Conservation (phyloP, 192 early-diverging fungal species). For the Glomus cerebriforme region DNA sequence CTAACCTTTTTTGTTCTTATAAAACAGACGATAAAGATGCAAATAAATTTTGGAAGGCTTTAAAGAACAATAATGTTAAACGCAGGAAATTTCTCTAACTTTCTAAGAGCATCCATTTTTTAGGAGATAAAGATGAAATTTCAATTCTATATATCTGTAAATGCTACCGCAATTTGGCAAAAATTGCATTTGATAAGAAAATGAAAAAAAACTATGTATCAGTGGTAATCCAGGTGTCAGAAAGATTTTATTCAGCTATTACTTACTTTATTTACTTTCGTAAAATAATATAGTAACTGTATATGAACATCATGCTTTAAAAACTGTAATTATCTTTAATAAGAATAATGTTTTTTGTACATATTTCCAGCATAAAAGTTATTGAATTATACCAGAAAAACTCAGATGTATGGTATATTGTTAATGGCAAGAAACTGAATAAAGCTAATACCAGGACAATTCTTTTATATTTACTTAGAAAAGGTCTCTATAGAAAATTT, state of each 20-base stretch:
- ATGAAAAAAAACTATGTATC: background rate
- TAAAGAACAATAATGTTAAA: background rate
- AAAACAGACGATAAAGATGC: background rate
- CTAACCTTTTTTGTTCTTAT: no score
- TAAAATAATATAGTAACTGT: no score
- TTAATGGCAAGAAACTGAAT: no score
- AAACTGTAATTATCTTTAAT: no score
- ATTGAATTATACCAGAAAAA: background rate
- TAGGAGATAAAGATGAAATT: background rate
- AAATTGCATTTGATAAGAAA: background rate
- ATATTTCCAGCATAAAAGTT: no score
- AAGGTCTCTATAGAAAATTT: no score
- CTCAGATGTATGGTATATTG: no score
- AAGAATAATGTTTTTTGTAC: no score
- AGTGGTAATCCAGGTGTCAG: background rate
- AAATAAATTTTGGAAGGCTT: slow-evolving; percentile 4
- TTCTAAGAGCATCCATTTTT: background rate
- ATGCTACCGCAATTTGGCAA: background rate
- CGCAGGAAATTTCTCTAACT: background rate
- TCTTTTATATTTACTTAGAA: no score
- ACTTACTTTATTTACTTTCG: background rate
- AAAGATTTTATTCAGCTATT: no score
- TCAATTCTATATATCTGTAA: slow-evolving; percentile 9
- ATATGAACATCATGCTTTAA: no score
- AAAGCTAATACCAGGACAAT: no score